phyloP scores from a whole-genome alignment of 495 filamentous ascomycete genomes.

The Usnea hakonensis region DNA sequence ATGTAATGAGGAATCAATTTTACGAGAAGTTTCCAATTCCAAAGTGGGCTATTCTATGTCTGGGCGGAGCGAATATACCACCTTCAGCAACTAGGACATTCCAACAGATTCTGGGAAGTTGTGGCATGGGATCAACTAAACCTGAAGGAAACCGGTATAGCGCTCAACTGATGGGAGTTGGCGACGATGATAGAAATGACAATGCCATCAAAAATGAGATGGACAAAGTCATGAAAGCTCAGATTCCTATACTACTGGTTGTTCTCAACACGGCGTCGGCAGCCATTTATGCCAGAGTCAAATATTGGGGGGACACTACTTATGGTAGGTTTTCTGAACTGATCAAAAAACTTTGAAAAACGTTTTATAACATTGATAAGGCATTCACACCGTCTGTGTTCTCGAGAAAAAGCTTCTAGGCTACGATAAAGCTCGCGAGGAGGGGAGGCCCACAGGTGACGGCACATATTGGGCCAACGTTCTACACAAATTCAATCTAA shows the following conservation, averaged over 20 bases:
- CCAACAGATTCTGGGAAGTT: too few relatives aligned
- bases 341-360: not conserved
- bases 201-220: not conserved
- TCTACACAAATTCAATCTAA: constrained; percentile 76
- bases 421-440: not conserved
- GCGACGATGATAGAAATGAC: too few relatives aligned
- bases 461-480: constrained; percentile 66
- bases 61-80: too few relatives aligned
- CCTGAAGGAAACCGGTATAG: too few relatives aligned
- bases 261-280: constrained; percentile 7
- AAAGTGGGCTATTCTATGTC: too few relatives aligned
- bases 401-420: constrained; percentile 33
- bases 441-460: not conserved
- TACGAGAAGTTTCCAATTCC: too few relatives aligned
- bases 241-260: constrained; percentile 42
- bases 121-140: too few relatives aligned
- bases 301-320: constrained; percentile 54
- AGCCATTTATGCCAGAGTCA: constrained; percentile 57
- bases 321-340: constrained; percentile 23
- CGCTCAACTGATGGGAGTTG: too few relatives aligned
- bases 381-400: constrained; percentile 56
- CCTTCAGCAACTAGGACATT: too few relatives aligned
- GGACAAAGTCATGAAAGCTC: not conserved
- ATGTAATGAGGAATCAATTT: not conserved
- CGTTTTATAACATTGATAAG: constrained; percentile 18